phyloP scores from a whole-genome alignment of 2,329 filamentous ascomycete genomes.

The Amauroascus verrucosus region DNA sequence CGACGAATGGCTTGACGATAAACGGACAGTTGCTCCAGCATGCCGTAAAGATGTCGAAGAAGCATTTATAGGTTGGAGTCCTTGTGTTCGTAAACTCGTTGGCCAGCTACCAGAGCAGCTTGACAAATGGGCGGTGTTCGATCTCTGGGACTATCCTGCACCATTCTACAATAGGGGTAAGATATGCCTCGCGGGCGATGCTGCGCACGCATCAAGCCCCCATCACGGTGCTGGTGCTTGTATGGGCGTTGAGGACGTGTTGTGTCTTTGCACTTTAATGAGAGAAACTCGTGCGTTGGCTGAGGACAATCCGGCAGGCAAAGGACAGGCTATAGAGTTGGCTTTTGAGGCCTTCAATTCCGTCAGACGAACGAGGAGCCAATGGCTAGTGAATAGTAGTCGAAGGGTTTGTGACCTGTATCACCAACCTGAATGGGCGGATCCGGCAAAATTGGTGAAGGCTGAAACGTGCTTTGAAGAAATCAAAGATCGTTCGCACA shows the following conservation, averaged over 20 bases:
- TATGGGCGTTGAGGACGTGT: constrained; percentile 32
- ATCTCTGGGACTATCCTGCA: constrained; percentile 17
- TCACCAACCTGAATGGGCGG: neutral
- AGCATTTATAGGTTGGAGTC: neutral
- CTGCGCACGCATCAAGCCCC: constrained; percentile 32
- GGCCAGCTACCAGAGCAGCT: constrained; percentile 2
- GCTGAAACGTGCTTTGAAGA: neutral
- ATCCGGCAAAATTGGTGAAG: neutral
- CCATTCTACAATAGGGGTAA: constrained; percentile 24
- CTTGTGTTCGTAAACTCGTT: neutral
- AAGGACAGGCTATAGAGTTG: constrained; percentile 22
- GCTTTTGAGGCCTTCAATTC: constrained; percentile 18
- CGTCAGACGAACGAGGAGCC: neutral
- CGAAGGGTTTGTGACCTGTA: neutral
- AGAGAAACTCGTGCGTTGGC: neutral
- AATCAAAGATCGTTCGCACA: neutral
- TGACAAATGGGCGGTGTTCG: constrained; percentile 7
- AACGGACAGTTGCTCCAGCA: neutral
- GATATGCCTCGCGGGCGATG: constrained; percentile 31
- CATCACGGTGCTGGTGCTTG: constrained; percentile 31
- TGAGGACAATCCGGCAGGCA: neutral
- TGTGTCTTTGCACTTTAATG: constrained; percentile 21
- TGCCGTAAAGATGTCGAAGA: neutral
- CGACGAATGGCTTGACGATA: constrained; percentile 1
- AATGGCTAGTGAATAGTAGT: constrained; percentile 5